phyloP scores from a whole-genome alignment of 1,284 basidiomycete species.

The Moesziomyces parantarcticus region DNA sequence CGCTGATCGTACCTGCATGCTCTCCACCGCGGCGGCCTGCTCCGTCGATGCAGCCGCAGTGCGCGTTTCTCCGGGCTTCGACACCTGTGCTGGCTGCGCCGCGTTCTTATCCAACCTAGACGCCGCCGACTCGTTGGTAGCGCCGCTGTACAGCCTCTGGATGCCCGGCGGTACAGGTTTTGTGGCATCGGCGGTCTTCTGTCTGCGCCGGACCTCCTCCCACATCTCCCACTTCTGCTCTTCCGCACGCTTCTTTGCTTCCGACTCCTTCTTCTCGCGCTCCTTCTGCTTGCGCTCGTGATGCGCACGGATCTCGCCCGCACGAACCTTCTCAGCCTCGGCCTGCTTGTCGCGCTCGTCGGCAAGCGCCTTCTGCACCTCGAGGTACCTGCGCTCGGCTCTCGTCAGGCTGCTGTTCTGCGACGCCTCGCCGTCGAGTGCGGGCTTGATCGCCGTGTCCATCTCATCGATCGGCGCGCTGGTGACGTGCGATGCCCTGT shows the following conservation, averaged over 20 bases:
- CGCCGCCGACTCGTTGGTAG: neutral
- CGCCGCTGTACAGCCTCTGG: slow-evolving; percentile 40
- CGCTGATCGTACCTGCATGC: no score
- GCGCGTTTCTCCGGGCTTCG: neutral
- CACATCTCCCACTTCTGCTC: slow-evolving; percentile 57
- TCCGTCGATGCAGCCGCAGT: neutral
- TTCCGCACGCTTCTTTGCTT: slow-evolving; percentile 41
- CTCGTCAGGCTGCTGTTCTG: slow-evolving; percentile 17
- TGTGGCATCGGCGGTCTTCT: slow-evolving; percentile 19
- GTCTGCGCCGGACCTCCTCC: slow-evolving; percentile 52
- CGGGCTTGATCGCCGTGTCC: slow-evolving; percentile 42
- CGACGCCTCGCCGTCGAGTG: slow-evolving; percentile 14
- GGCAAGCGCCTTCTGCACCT: slow-evolving; percentile 47
- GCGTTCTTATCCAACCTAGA: neutral
- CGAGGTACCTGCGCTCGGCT: slow-evolving; percentile 48
- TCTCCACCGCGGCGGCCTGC: neutral
- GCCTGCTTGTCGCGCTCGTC: slow-evolving; percentile 50
- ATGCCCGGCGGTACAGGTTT: slow-evolving; percentile 31
- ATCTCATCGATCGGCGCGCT: slow-evolving; percentile 21
- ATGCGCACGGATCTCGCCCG: slow-evolving; percentile 19
- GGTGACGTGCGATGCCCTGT: slow-evolving; percentile 7
- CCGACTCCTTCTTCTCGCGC: slow-evolving; percentile 40
- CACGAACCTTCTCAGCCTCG: slow-evolving; percentile 36
- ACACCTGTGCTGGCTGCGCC: neutral
- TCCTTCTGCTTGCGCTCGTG: slow-evolving; percentile 40